A percentile compares a stretch with the other conserved stretches of the same genome.
Conservation (phyloP, 2,329 filamentous ascomycete species). For the Purpureocillium takamizusanense region DNA sequence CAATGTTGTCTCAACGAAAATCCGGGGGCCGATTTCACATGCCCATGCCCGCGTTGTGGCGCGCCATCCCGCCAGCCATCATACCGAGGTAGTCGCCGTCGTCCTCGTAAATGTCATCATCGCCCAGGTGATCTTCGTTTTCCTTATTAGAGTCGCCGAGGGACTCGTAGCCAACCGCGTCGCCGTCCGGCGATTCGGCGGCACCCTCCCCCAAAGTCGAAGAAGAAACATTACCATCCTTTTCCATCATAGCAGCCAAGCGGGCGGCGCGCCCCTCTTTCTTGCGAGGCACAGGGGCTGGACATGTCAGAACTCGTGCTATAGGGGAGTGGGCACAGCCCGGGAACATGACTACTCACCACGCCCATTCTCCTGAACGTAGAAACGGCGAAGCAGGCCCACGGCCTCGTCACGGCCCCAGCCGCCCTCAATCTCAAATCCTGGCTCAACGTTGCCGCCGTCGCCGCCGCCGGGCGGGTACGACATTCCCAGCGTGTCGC, state of each 20-base stretch:
- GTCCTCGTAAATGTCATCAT: background rate
- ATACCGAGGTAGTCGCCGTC: background rate
- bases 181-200: background rate
- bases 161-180: background rate
- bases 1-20: too few relatives aligned
- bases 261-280: slow-evolving; percentile 47
- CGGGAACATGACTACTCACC: slow-evolving; percentile 54
- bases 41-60: too few relatives aligned
- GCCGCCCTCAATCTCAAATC: slow-evolving; percentile 77
- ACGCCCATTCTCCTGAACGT: slow-evolving; percentile 95
- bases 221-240: slow-evolving; percentile 18
- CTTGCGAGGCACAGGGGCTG: slow-evolving; percentile 43
- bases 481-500: slow-evolving; percentile 25
- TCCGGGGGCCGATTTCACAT: too few relatives aligned
- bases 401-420: slow-evolving; percentile 90
- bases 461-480: slow-evolving; percentile 34
- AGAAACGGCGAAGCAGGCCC: slow-evolving; percentile 84
- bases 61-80: slow-evolving; percentile 3
- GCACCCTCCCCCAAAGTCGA: background rate
- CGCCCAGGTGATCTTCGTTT: too few relatives aligned
- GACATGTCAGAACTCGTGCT: slow-evolving; percentile 8
- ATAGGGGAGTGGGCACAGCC: background rate
- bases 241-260: slow-evolving; percentile 41
- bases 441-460: slow-evolving; percentile 63
- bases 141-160: background rate